These are phyloP conservation scores for Chaetomium strumarium DNA, from an alignment of 2,329 filamentous ascomycete species.

Conservation along the genomic window DNA sequence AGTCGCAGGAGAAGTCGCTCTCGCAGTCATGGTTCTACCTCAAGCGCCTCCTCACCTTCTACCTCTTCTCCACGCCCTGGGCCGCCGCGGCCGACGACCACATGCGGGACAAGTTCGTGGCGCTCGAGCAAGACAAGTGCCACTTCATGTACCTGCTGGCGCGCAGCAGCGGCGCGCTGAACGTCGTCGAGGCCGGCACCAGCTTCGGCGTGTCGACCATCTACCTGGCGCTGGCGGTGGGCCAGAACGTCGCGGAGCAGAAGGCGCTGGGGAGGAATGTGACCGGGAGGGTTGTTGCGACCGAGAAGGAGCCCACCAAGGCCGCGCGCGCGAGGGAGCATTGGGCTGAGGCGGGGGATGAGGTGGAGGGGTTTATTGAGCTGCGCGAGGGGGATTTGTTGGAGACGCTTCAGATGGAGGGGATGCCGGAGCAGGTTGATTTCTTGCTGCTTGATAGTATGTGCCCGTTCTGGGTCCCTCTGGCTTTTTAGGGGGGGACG, in stretches of 20 bases:
- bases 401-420: constrained; percentile 46
- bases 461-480: constrained; percentile 27
- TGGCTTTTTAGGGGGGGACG: not conserved
- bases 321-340: constrained; percentile 45
- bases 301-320: constrained; percentile 53
- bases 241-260: constrained; percentile 35
- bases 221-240: constrained; percentile 53
- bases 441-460: constrained; percentile 56
- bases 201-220: constrained; percentile 58
- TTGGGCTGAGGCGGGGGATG: constrained; percentile 46
- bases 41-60: constrained; percentile 5
- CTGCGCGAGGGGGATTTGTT: constrained; percentile 51
- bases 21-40: constrained; percentile 11
- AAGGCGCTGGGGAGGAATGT: not conserved
- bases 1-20: constrained; percentile 2
- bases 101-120: constrained; percentile 49
- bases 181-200: constrained; percentile 55
- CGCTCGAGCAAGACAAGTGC: constrained; percentile 54
- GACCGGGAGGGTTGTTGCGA: constrained; percentile 48
- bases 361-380: constrained; percentile 47
- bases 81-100: constrained; percentile 5
- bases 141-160: constrained; percentile 50
- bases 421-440: constrained; percentile 44
- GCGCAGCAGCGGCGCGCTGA: constrained; percentile 41
- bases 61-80: constrained; percentile 5